Percentiles rank a stretch among this genome's conserved stretches.
phyloP scores from a whole-genome alignment of 2,329 filamentous ascomycete genomes.

The Conoideocrella luteorostrata region DNA sequence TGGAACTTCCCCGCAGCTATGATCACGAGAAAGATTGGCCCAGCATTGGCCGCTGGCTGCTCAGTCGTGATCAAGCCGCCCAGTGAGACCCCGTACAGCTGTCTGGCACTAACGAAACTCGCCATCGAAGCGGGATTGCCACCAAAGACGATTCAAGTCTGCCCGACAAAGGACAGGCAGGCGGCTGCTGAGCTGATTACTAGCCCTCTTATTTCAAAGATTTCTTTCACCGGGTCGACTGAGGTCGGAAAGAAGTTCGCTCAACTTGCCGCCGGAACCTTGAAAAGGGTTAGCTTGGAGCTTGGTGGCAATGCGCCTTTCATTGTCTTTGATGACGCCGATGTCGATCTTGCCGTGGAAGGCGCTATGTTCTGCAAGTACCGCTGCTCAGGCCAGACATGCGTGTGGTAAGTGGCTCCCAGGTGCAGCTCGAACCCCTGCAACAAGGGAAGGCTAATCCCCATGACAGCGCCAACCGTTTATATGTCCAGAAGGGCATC shows the following conservation, averaged over 20 bases:
- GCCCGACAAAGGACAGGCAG: constrained; percentile 78
- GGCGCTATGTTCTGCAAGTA: constrained; percentile 87
- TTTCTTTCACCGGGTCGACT: constrained; percentile 87
- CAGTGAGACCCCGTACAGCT: constrained; percentile 85
- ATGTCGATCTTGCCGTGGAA: constrained; percentile 75
- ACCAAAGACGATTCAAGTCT: constrained; percentile 81
- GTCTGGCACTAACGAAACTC: constrained; percentile 80
- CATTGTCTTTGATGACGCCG: constrained; percentile 93
- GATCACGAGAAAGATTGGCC: constrained; percentile 64
- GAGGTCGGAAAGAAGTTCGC: constrained; percentile 69
- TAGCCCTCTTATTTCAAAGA: constrained; percentile 67
- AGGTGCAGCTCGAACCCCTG: constrained; percentile 70
- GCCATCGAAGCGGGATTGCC: constrained; percentile 83
- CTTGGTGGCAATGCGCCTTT: constrained; percentile 93
- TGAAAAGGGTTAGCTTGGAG: constrained; percentile 82
- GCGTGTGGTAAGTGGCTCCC: constrained; percentile 85
- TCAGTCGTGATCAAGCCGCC: constrained; percentile 90
- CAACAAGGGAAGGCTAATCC: too few relatives aligned
- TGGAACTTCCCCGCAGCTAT: constrained; percentile 85
- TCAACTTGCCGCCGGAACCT: constrained; percentile 76
- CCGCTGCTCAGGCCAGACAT: constrained; percentile 91
- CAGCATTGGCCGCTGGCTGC: constrained; percentile 84
- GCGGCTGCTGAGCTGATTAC: constrained; percentile 74
- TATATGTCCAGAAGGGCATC: constrained; percentile 51
- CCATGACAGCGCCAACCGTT: constrained; percentile 76